Percentiles rank a stretch among this genome's conserved stretches.
These are phyloP conservation scores for Solioccasus polychromus DNA, from an alignment of 768 basidiomycete species.

Conservation along the genomic window DNA sequence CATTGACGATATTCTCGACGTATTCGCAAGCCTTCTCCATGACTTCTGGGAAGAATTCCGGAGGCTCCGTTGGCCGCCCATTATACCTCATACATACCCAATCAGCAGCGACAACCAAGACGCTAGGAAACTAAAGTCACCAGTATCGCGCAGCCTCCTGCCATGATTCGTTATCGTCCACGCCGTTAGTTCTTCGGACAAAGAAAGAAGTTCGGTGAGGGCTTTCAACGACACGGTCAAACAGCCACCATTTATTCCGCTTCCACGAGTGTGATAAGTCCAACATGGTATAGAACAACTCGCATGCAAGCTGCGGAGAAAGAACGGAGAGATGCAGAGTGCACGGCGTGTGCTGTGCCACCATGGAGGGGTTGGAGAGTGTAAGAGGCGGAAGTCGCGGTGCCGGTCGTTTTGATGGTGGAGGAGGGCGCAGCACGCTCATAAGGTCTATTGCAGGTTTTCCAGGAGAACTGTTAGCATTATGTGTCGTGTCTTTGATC, in stretches of 20 bases:
- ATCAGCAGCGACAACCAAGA: conserved; percentile 10
- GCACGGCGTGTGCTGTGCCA: conserved; percentile 70
- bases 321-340: conserved; percentile 69
- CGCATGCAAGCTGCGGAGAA: conserved; percentile 72
- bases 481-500: conserved; percentile 18
- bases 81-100: conserved; percentile 60
- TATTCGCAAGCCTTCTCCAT: conserved; percentile 81
- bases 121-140: conserved; percentile 35
- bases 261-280: conserved; percentile 60
- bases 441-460: conserved; percentile 48
- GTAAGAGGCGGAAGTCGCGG: conserved; percentile 55
- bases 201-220: conserved; percentile 83
- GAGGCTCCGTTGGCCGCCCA: conserved; percentile 58
- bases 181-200: conserved; percentile 48
- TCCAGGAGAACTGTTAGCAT: conserved; percentile 15
- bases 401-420: conserved; percentile 30
- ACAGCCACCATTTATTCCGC: conserved; percentile 81
- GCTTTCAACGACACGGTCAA: conserved; percentile 78
- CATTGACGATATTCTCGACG: conserved; percentile 68
- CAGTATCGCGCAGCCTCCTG: conserved; percentile 75
- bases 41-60: conserved; percentile 53
- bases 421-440: conserved; percentile 53
- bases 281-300: conserved; percentile 71
- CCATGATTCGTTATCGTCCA: conserved; percentile 50
- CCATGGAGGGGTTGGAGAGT: conserved; percentile 59